Percentiles rank a stretch among this genome's conserved stretches.
Conservation (phyloP, 2,329 filamentous ascomycete genomes). For the Alternaria triticimaculans region DNA sequence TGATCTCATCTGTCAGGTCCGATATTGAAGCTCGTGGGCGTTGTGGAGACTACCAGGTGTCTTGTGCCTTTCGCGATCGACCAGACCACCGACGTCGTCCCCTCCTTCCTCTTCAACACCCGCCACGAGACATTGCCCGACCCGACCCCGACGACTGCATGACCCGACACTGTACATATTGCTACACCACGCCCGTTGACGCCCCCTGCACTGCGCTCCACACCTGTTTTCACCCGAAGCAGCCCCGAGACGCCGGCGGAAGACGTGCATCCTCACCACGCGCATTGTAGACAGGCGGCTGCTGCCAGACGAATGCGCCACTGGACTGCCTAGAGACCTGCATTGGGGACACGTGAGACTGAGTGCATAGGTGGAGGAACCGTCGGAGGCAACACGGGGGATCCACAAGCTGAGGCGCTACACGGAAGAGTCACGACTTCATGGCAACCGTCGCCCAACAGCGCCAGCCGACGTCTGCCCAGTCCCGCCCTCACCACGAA, state of each 20-base stretch:
- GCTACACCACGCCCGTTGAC: conserved; percentile 9
- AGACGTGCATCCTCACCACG: conserved; percentile 16
- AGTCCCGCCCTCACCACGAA: conserved; percentile 47
- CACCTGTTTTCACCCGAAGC: conserved; percentile 17
- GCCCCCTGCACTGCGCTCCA: conserved; percentile 7
- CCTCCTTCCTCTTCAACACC: conserved; percentile 16
- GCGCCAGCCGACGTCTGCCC: conserved; percentile 40
- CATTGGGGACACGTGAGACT: conserved; percentile 1
- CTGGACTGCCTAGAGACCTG: conserved; percentile 14
- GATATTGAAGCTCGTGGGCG: conserved; percentile 16
- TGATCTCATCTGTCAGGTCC: not conserved
- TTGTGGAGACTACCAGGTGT: conserved; percentile 18
- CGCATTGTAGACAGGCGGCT: conserved; percentile 21
- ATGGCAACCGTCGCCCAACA: conserved; percentile 49
- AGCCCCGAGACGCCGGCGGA: conserved; percentile 38
- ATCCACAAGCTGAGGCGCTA: conserved; percentile 15
- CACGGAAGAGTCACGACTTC: conserved; percentile 24
- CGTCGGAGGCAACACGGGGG: conserved; percentile 23
- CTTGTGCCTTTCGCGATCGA: conserved; percentile 16
- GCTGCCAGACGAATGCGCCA: conserved; percentile 26
- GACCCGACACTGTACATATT: conserved; percentile 8
- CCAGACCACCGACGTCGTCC: conserved; percentile 24
- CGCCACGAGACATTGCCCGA: conserved; percentile 21
- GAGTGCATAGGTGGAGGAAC: conserved; percentile 11
- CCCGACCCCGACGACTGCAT: conserved; percentile 5